A percentile compares a stretch with the other conserved stretches of the same genome.
Conservation (phyloP, 208 protist genomes). For the Wallacemonas sp. region DNA sequence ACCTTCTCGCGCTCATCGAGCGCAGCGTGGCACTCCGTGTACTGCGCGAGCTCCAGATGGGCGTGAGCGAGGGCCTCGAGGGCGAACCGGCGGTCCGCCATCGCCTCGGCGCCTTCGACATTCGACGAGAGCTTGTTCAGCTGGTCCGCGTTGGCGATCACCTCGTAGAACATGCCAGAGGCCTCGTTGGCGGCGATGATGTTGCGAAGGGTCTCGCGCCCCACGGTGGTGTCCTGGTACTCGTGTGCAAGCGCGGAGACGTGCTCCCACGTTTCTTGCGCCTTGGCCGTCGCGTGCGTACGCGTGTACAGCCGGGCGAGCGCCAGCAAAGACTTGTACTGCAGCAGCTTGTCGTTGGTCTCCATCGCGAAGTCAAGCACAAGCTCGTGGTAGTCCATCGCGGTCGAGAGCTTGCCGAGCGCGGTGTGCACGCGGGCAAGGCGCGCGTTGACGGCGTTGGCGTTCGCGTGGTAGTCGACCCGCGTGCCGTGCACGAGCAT, state of each 20-base stretch:
- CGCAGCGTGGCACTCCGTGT: slow-evolving; percentile 67
- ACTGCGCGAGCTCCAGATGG: slow-evolving; percentile 81
- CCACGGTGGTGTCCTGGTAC: slow-evolving; percentile 85
- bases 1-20: slow-evolving; percentile 84
- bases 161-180: slow-evolving; percentile 63
- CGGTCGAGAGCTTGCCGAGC: slow-evolving; percentile 64
- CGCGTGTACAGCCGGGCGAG: slow-evolving; percentile 80
- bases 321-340: slow-evolving; percentile 76
- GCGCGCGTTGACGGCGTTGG: slow-evolving; percentile 70
- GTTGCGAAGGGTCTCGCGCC: slow-evolving; percentile 85
- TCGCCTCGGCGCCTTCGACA: slow-evolving; percentile 70
- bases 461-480: slow-evolving; percentile 48
- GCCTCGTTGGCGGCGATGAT: slow-evolving; percentile 74
- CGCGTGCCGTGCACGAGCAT: slow-evolving; percentile 58
- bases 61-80: slow-evolving; percentile 82
- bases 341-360: slow-evolving; percentile 64
- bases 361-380: slow-evolving; percentile 76
- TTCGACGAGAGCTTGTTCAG: slow-evolving; percentile 58
- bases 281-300: slow-evolving; percentile 36
- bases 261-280: slow-evolving; percentile 68
- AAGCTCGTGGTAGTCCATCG: slow-evolving; percentile 77
- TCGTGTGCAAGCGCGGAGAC: slow-evolving; percentile 78
- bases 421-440: slow-evolving; percentile 80
- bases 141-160: slow-evolving; percentile 73
- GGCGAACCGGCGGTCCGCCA: slow-evolving; percentile 72